Percentiles rank a stretch among this genome's conserved stretches.
Evolutionary conservation across 2,329 filamentous ascomycete genomes (phyloP).

Genomic region (Elsinoe necatrix): DNA sequence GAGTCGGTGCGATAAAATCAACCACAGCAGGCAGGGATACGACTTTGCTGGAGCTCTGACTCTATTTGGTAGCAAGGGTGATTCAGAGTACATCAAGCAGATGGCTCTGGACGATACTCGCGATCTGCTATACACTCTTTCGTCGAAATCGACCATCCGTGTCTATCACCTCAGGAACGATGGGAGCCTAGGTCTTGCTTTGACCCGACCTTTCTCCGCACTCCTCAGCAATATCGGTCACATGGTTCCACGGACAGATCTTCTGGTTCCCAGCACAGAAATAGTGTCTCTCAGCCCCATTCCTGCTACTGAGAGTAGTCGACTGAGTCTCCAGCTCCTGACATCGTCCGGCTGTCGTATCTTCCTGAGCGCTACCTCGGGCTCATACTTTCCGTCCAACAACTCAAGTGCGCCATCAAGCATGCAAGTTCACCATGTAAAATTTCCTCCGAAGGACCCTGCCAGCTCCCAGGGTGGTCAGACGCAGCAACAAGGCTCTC

Average conservation of each 20-base stretch:
- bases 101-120: slow-evolving; percentile 84
- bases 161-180: slow-evolving; percentile 75
- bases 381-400: slow-evolving; percentile 55
- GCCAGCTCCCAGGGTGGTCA: slow-evolving; percentile 18
- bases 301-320: slow-evolving; percentile 65
- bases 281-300: slow-evolving; percentile 85
- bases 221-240: slow-evolving; percentile 69
- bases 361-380: slow-evolving; percentile 82
- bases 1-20: slow-evolving; percentile 76
- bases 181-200: slow-evolving; percentile 44
- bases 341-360: slow-evolving; percentile 86
- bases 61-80: slow-evolving; percentile 23
- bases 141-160: slow-evolving; percentile 76
- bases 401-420: slow-evolving; percentile 60
- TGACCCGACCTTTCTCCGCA: slow-evolving; percentile 45
- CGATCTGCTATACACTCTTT: slow-evolving; percentile 84
- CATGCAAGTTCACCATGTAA: slow-evolving; percentile 97
- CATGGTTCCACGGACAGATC: slow-evolving; percentile 64
- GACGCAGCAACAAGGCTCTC: slow-evolving; percentile 16
- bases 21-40: slow-evolving; percentile 54
- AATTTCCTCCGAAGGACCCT: slow-evolving; percentile 63
- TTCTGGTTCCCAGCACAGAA: slow-evolving; percentile 57
- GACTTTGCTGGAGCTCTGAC: slow-evolving; percentile 57
- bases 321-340: slow-evolving; percentile 80
- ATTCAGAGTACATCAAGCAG: slow-evolving; percentile 58